These are phyloP conservation scores for Tubosaeta sp. DNA, from an alignment of 768 basidiomycete species.

Conservation along the genomic window DNA sequence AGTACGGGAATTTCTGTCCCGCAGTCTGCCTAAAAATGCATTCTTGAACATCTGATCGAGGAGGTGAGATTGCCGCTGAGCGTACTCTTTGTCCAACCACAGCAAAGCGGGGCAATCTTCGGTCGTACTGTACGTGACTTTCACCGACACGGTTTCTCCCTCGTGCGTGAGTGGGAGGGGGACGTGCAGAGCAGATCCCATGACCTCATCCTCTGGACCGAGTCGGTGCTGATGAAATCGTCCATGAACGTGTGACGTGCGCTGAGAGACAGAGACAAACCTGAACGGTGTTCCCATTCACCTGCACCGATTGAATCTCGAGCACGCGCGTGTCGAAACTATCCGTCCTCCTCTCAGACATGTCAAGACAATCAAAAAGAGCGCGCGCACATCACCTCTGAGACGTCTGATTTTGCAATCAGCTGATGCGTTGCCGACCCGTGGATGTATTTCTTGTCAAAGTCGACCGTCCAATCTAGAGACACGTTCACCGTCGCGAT, in stretches of 20 bases:
- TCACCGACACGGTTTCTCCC: constrained; percentile 43
- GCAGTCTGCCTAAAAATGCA: constrained; percentile 71
- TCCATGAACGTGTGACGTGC: not conserved
- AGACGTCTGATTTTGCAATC: constrained; percentile 34
- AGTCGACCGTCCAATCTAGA: constrained; percentile 59
- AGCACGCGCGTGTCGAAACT: constrained; percentile 53
- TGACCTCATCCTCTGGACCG: constrained; percentile 55
- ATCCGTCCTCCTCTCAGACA: not conserved
- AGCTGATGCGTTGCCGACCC: constrained; percentile 48
- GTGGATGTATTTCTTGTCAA: constrained; percentile 38
- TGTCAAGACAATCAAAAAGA: not conserved
- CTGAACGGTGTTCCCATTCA: constrained; percentile 41
- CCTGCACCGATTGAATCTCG: constrained; percentile 48
- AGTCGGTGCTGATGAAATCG: constrained; percentile 43
- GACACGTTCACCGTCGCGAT: constrained; percentile 46
- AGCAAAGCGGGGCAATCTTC: constrained; percentile 73
- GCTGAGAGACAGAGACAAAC: constrained; percentile 33
- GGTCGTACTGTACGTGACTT: constrained; percentile 71
- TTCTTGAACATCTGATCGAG: not conserved
- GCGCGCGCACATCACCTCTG: constrained; percentile 39
- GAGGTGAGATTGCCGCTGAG: not conserved
- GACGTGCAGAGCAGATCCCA: constrained; percentile 75
- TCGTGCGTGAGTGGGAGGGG: constrained; percentile 36
- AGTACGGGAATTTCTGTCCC: constrained; percentile 76
- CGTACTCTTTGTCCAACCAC: constrained; percentile 79